Conservation (phyloP, 345 rosid species). For the Punica granatum region DNA sequence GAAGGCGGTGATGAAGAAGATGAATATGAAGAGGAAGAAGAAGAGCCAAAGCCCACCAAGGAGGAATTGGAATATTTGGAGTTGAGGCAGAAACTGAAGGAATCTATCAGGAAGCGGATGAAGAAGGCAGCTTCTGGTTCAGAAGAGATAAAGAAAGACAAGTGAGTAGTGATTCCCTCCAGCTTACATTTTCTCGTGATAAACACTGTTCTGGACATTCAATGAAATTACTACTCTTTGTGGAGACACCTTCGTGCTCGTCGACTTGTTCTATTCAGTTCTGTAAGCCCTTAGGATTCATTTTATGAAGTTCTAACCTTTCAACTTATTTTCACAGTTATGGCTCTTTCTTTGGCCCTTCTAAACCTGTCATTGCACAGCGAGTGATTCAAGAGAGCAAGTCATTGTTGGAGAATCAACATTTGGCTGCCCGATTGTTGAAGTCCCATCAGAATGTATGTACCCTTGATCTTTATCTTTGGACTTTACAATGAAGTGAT, state of each 20-base stretch:
- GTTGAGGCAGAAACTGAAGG: slow-evolving; percentile 59
- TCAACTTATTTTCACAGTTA: slow-evolving; percentile 37
- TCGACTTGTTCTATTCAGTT: neutral
- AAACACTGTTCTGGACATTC: neutral
- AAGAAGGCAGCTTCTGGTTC: slow-evolving; percentile 40
- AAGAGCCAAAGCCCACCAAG: slow-evolving; percentile 42
- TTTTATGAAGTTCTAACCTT: neutral
- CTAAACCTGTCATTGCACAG: slow-evolving; percentile 74
- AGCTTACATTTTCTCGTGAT: neutral
- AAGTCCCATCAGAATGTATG: slow-evolving; percentile 39
- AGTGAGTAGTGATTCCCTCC: slow-evolving; percentile 33
- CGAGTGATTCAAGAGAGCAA: slow-evolving; percentile 98
- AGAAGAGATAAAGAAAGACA: slow-evolving; percentile 42
- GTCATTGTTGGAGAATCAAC: slow-evolving; percentile 67
- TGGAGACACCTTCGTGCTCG: neutral
- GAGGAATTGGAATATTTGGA: slow-evolving; percentile 56
- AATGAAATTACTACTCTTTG: neutral
- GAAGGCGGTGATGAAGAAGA: slow-evolving; percentile 28
- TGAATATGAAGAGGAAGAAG: slow-evolving; percentile 30
- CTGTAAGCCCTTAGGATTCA: neutral
- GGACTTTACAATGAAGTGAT: neutral
- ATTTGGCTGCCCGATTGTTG: slow-evolving; percentile 29
- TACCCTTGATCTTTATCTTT: slow-evolving; percentile 6
- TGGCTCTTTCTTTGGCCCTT: slow-evolving; percentile 97
- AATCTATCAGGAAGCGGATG: slow-evolving; percentile 40